Evolutionary conservation across 2,329 filamentous ascomycete species (phyloP), one percentile per base, ranked within the genome.

Genomic region (Pseudocercospora fijiensis): DNA sequence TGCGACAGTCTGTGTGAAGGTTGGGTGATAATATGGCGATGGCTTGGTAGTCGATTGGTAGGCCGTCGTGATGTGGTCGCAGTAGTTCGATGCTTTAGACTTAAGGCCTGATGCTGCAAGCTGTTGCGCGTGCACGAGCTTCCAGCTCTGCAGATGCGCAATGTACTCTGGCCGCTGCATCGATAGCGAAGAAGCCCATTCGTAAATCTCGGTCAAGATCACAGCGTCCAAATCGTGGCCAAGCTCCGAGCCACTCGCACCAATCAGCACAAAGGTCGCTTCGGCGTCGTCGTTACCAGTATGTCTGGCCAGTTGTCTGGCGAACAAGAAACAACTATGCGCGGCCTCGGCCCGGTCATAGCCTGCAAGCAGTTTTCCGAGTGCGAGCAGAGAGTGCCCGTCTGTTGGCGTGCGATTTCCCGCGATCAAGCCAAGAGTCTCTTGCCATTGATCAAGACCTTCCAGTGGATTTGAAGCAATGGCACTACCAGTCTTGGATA

Each of bases 201-300:
- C 95, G 72, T 96, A 98, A 0, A 96, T 87, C 76, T 99, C 95
- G 47, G 92, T 98, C n/a, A 99, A 84, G 57, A 97, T 82, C n/a
- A 97, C 86, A 3, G 92, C 86, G 74, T 98, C 92, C 6, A 90
- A 84, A 71, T 98, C 92, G 67, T 89, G 87, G 59, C 88, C 88
- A 66, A 93, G 89, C 91, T 87, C 85, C 64, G 89, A 85, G 55
- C 85, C 85, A 75, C 98, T 91, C 13, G 89, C 89, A 16, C 95
- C 94, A 22, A 99, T 82, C 7, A 98, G 85, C 5, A 95, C 90
- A 69, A 98, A 89, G 71, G 89, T 87, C 2, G 89, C 85, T 52
- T 87, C 86, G 0, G 88, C 83, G 71, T 99, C 94, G 75, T 98
- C 93, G 7, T 90, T 81, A 3, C 94, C 95, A 55, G 90, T 89